phyloP scores from a whole-genome alignment of 2,329 filamentous ascomycete genomes.

The Graphiopsis chlorocephala region DNA sequence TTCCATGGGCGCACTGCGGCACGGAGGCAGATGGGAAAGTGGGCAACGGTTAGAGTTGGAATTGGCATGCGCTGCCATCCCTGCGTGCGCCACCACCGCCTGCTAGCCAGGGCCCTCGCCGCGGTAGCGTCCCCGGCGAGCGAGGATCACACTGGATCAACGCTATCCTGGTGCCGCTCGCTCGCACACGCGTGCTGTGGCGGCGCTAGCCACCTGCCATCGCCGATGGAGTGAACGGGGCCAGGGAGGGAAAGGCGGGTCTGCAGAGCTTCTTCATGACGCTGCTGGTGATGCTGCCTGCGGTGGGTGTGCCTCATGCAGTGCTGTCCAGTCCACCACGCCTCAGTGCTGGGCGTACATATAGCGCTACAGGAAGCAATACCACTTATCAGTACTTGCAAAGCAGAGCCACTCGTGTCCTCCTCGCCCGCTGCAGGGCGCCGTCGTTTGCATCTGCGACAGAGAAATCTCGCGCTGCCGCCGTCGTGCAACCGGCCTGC shows the following conservation, averaged over 20 bases:
- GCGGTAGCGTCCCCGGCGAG: slow-evolving; percentile 6
- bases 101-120: slow-evolving; percentile 11
- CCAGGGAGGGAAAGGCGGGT: background rate
- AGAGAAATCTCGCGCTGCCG: slow-evolving; percentile 8
- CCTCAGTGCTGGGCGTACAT: background rate
- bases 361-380: background rate
- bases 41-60: slow-evolving; percentile 15
- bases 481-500: background rate
- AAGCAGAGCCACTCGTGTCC: background rate
- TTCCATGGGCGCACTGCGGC: slow-evolving; percentile 16
- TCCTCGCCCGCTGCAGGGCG: slow-evolving; percentile 4
- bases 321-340: no score
- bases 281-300: background rate
- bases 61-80: slow-evolving; percentile 16
- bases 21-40: slow-evolving; percentile 15
- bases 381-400: background rate
- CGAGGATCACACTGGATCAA: slow-evolving; percentile 14
- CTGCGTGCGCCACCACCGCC: slow-evolving; percentile 11
- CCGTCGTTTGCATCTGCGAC: slow-evolving; percentile 14
- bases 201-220: slow-evolving; percentile 1
- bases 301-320: background rate
- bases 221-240: slow-evolving; percentile 11
- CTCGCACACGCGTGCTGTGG: slow-evolving; percentile 2
- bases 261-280: slow-evolving; percentile 6
- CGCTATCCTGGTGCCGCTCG: slow-evolving; percentile 14